phyloP scores from a whole-genome alignment of 2,329 filamentous ascomycete genomes.

The Pseudocercospora pini-densiflorae region DNA sequence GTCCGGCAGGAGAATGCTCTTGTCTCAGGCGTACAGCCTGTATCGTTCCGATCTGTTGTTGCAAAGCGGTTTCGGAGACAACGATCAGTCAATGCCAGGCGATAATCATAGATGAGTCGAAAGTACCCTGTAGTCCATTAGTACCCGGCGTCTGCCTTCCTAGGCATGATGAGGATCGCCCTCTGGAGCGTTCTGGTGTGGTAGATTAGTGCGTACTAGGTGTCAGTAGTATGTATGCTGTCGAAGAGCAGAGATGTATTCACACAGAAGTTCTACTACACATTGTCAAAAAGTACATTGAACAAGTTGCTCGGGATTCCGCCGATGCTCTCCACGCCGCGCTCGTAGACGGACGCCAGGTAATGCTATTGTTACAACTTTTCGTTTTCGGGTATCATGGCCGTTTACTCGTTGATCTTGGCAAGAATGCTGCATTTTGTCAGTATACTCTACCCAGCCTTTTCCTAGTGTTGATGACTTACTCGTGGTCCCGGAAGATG shows the following conservation, averaged over 20 bases:
- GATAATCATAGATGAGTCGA: background rate
- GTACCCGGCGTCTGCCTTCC: background rate
- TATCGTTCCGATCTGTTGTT: background rate
- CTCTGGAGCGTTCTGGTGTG: background rate
- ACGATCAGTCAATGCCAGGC: background rate
- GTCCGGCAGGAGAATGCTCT: background rate
- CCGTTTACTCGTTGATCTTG: constrained; percentile 91
- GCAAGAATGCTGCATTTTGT: constrained; percentile 75
- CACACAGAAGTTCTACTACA: constrained; percentile 19
- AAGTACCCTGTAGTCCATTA: background rate
- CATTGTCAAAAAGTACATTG: constrained; percentile 17
- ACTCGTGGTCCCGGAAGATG: constrained; percentile 98
- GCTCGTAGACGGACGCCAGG: constrained; percentile 12
- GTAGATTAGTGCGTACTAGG: background rate
- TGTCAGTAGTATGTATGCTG: background rate
- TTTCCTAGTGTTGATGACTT: constrained; percentile 49
- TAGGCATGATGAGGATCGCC: background rate
- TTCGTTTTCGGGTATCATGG: constrained; percentile 24
- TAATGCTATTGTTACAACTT: constrained; percentile 35
- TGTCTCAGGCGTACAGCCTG: background rate
- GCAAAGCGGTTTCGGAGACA: background rate
- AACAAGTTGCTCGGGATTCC: constrained; percentile 13
- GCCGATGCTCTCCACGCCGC: constrained; percentile 9
- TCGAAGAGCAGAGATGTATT: constrained; percentile 23
- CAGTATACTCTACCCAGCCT: constrained; percentile 18